phyloP scores from a whole-genome alignment of 306 rosid species.

The Hippophae rhamnoides region DNA sequence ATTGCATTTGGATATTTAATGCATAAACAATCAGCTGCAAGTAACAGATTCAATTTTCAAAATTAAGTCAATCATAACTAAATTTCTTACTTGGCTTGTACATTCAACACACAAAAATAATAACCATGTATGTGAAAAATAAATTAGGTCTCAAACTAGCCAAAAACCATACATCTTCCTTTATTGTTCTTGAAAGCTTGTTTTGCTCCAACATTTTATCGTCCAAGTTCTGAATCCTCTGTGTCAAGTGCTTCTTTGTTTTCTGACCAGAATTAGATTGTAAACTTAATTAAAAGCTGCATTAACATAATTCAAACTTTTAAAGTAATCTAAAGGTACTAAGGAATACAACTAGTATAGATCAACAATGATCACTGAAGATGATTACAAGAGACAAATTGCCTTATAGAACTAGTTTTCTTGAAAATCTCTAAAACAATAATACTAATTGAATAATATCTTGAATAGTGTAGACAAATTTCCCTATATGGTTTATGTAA shows the following conservation, averaged over 20 bases:
- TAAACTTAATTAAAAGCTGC: slow-evolving; percentile 1
- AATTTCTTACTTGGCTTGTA: no score
- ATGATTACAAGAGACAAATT: background rate
- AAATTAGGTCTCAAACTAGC: background rate
- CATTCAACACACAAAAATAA: background rate
- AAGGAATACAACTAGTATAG: background rate
- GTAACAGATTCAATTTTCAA: no score
- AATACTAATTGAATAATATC: no score
- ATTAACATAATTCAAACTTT: background rate
- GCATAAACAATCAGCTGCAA: no score
- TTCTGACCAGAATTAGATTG: slow-evolving; percentile 46
- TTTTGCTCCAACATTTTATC: slow-evolving; percentile 82
- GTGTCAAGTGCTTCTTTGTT: slow-evolving; percentile 89
- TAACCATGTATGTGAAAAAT: background rate
- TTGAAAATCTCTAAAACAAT: no score
- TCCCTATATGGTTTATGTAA: no score
- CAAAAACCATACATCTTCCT: slow-evolving; percentile 55
- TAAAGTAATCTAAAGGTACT: background rate
- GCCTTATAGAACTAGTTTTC: no score
- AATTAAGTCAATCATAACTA: no score
- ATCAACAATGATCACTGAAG: background rate
- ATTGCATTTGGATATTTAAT: no score
- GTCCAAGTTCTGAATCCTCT: slow-evolving; percentile 77
- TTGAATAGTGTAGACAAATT: no score
- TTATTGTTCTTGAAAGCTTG: slow-evolving; percentile 49